Percentiles rank a stretch among this genome's conserved stretches.
Evolutionary conservation across 1,284 basidiomycete species (phyloP).

Genomic region (Tilletia caries): DNA sequence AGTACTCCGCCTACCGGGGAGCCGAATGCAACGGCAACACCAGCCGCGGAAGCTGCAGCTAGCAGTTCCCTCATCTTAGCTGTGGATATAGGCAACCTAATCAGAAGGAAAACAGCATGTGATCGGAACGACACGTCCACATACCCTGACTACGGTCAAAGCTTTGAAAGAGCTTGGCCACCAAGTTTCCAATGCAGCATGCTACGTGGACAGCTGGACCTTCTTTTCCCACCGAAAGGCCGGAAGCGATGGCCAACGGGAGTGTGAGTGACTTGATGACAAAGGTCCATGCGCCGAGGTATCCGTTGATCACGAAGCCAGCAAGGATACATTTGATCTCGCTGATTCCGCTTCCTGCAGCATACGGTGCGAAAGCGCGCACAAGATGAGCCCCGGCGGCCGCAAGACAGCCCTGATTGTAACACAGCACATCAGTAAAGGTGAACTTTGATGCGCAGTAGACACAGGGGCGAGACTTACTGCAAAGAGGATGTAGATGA

Average conservation of each 20-base stretch:
- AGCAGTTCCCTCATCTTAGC: conserved; percentile 41
- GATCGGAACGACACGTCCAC: conserved; percentile 52
- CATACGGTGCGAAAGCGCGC: conserved; percentile 81
- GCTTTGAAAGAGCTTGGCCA: conserved; percentile 71
- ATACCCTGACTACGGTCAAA: conserved; percentile 73
- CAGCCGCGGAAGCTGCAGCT: conserved; percentile 58
- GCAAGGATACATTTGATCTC: conserved; percentile 98
- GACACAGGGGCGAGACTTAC: too few species aligned
- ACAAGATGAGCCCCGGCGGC: conserved; percentile 72
- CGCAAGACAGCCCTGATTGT: conserved; percentile 23
- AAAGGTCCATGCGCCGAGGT: conserved; percentile 60
- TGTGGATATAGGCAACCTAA: conserved; percentile 13
- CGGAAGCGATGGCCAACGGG: conserved; percentile 19
- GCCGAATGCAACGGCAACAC: conserved; percentile 63
- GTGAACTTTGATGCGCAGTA: too few species aligned
- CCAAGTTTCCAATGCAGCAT: conserved; percentile 88
- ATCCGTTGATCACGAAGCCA: conserved; percentile 89
- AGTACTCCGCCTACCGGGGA: conserved; percentile 61
- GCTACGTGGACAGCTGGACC: conserved; percentile 96
- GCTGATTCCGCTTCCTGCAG: conserved; percentile 95
- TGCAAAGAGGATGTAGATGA: conserved; percentile 82
- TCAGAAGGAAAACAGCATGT: conserved; percentile 33
- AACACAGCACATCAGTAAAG: neutral
- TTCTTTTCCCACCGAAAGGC: conserved; percentile 64
- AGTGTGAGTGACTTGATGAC: conserved; percentile 13